These are phyloP conservation scores for Guyanaporus albipodus DNA, from an alignment of 768 basidiomycete genomes.

Conservation along the genomic window DNA sequence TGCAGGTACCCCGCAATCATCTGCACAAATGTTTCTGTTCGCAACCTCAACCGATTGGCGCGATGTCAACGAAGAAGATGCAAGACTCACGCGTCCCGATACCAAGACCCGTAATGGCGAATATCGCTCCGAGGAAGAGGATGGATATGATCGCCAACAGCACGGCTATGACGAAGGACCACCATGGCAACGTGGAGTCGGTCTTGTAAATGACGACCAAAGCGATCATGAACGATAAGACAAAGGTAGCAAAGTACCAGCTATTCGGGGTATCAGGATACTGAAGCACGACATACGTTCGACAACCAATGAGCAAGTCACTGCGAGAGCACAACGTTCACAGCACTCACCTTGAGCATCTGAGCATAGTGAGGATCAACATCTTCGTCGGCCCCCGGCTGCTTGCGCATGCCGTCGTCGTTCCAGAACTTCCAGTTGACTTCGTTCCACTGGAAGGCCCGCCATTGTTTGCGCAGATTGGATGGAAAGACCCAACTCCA, in stretches of 20 bases:
- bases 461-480: background rate
- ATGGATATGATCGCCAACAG: slow-evolving; percentile 47
- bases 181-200: slow-evolving; percentile 56
- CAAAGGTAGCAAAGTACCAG: slow-evolving; percentile 30
- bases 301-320: background rate
- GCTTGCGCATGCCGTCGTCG: background rate
- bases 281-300: background rate
- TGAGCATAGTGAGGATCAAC: background rate
- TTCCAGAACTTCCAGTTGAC: background rate
- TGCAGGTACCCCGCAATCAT: slow-evolving; percentile 36
- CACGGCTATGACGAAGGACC: slow-evolving; percentile 50
- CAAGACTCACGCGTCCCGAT: slow-evolving; percentile 16
- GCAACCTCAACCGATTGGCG: background rate
- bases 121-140: slow-evolving; percentile 51
- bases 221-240: slow-evolving; percentile 42
- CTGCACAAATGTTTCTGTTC: slow-evolving; percentile 27
- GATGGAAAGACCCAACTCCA: slow-evolving; percentile 44
- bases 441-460: background rate
- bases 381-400: background rate
- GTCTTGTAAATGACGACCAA: slow-evolving; percentile 52
- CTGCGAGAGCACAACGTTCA: too few species aligned
- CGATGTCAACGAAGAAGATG: background rate
- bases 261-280: slow-evolving; percentile 17
- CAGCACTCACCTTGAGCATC: background rate
- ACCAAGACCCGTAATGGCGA: slow-evolving; percentile 43